These are phyloP conservation scores for Mrakia gelida DNA, from an alignment of 768 basidiomycete genomes.

Conservation along the genomic window DNA sequence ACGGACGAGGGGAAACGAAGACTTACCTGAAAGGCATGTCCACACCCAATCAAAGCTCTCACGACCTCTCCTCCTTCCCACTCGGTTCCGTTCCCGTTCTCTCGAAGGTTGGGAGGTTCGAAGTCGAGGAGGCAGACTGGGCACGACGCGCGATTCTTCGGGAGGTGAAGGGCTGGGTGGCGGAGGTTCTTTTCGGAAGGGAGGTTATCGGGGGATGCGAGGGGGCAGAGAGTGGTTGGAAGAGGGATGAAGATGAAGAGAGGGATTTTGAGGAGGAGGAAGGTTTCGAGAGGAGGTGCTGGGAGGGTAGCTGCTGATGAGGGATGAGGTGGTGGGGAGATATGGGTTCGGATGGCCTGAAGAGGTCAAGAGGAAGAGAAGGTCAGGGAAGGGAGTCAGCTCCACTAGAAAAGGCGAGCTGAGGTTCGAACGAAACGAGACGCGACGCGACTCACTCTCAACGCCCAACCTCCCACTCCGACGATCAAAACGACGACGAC, in stretches of 20 bases:
- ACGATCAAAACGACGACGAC: background rate
- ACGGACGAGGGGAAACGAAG: background rate
- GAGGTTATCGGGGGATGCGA: background rate
- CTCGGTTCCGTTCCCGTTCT: background rate
- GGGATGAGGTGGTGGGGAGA: background rate
- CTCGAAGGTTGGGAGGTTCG: background rate
- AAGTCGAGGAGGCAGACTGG: slow-evolving; percentile 12
- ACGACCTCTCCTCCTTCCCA: slow-evolving; percentile 1
- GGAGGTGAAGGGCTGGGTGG: background rate
- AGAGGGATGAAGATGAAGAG: background rate
- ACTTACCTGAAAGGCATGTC: slow-evolving; percentile 86
- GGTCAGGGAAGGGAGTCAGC: background rate
- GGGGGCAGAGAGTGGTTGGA: background rate
- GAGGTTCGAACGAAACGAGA: too few species aligned
- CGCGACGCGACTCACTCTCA: background rate
- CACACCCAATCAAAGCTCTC: slow-evolving; percentile 58
- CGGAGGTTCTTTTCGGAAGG: background rate
- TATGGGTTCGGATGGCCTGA: background rate
- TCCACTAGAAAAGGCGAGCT: background rate
- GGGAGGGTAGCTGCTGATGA: background rate
- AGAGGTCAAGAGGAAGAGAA: too few species aligned
- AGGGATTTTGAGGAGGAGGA: background rate
- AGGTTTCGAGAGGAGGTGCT: background rate
- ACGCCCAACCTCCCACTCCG: background rate
- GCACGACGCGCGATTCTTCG: slow-evolving; percentile 1